Percentiles rank a stretch among this genome's conserved stretches.
These are phyloP conservation scores for Monilinia fructicola DNA, from an alignment of 2,329 filamentous ascomycete genomes.

Conservation along the genomic window DNA sequence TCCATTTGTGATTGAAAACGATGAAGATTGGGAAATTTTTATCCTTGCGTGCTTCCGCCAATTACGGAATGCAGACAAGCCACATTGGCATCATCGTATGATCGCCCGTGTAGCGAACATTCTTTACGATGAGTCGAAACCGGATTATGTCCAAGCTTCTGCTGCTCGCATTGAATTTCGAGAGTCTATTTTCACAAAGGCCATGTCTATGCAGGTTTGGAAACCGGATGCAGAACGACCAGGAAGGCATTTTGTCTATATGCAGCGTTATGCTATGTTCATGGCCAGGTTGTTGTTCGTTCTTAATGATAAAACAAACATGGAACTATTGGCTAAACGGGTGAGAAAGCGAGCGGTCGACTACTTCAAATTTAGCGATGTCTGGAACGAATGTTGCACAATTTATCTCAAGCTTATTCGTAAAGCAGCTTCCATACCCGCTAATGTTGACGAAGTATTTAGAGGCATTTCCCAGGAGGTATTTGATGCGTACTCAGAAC, in stretches of 20 bases:
- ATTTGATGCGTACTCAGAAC: constrained; percentile 58
- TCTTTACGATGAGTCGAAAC: constrained; percentile 55
- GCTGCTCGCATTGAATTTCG: constrained; percentile 65
- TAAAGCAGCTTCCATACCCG: constrained; percentile 53
- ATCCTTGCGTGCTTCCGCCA: constrained; percentile 48
- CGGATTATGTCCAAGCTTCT: constrained; percentile 48
- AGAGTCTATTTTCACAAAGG: constrained; percentile 72
- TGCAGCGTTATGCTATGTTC: constrained; percentile 66
- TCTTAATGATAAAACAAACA: constrained; percentile 58
- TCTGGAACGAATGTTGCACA: constrained; percentile 38
- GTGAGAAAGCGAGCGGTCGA: constrained; percentile 64
- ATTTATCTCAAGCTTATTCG: constrained; percentile 52
- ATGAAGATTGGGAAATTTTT: constrained; percentile 59
- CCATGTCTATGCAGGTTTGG: constrained; percentile 72
- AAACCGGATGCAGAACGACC: constrained; percentile 68
- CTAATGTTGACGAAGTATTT: constrained; percentile 67
- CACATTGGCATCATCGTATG: constrained; percentile 75
- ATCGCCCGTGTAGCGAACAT: constrained; percentile 61
- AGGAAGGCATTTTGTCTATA: constrained; percentile 72
- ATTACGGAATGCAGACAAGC: constrained; percentile 57
- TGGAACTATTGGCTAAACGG: constrained; percentile 63
- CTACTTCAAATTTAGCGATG: constrained; percentile 35
- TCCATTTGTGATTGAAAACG: constrained; percentile 33
- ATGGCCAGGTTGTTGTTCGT: constrained; percentile 62
- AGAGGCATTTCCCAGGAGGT: constrained; percentile 64